Percentiles rank a stretch among this genome's conserved stretches.
phyloP scores from a whole-genome alignment of 805 yeast genomes.

The Metschnikowia similis region DNA sequence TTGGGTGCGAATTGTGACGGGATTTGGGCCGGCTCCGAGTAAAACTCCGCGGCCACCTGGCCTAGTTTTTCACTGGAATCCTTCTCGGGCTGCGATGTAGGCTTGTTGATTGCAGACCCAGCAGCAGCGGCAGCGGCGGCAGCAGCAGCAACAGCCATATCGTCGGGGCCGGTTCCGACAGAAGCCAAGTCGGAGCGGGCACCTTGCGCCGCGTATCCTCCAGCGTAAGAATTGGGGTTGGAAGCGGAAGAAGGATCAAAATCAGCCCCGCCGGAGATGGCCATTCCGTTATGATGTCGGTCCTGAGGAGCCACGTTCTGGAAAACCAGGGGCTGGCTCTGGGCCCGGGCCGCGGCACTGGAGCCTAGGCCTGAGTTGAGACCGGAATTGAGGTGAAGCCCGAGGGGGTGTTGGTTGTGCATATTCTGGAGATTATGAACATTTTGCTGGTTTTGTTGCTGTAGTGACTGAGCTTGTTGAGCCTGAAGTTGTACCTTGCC shows the following conservation, averaged over 20 bases:
- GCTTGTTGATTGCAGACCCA: not conserved
- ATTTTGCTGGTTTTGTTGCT: constrained; percentile 8
- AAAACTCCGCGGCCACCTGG: not conserved
- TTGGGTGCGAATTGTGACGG: constrained; percentile 17
- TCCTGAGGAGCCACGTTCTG: not conserved
- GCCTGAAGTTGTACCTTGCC: constrained; percentile 5
- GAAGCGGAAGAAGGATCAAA: not conserved
- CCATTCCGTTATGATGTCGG: not conserved
- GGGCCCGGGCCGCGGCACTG: not conserved
- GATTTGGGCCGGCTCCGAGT: constrained; percentile 7
- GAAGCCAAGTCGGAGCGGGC: not conserved
- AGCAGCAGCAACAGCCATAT: constrained; percentile 3
- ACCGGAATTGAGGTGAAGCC: not conserved
- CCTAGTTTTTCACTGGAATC: not conserved
- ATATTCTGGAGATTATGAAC: constrained; percentile 2
- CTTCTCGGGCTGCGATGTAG: not conserved
- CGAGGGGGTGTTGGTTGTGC: not conserved
- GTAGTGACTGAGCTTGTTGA: constrained; percentile 1
- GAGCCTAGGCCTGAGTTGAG: not conserved
- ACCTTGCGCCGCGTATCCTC: not conserved
- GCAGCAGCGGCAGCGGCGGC: constrained; percentile 1
- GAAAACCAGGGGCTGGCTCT: not conserved
- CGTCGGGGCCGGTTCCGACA: constrained; percentile 1
- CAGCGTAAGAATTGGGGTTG: not conserved
- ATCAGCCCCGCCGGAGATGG: not conserved